Conservation (phyloP, 192 early-diverging fungal genomes). For the Podila clonocystis region DNA sequence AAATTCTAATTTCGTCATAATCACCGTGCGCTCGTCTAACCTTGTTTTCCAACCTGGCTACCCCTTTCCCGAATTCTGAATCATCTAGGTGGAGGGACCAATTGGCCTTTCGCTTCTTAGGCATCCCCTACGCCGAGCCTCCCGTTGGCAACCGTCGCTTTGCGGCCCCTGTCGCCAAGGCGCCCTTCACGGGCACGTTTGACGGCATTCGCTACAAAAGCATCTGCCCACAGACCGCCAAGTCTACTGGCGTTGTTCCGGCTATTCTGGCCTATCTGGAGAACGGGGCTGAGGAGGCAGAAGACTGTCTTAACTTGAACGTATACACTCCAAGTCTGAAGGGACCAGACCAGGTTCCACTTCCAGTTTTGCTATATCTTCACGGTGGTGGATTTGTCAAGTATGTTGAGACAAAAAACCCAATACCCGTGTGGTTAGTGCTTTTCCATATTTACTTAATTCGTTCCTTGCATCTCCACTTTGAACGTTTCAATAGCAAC, state of each 20-base stretch:
- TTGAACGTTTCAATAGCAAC: constrained; percentile 1
- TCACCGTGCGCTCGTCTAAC: too few relatives aligned
- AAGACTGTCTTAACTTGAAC: constrained; percentile 65
- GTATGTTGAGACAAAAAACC: neutral
- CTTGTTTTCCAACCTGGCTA: too few relatives aligned
- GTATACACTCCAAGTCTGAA: constrained; percentile 52
- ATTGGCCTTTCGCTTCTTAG: too few relatives aligned
- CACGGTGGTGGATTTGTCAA: constrained; percentile 64
- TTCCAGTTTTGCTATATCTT: constrained; percentile 69
- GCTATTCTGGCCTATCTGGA: neutral
- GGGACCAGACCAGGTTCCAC: constrained; percentile 1
- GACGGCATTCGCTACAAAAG: constrained; percentile 11
- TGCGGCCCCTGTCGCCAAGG: constrained; percentile 44
- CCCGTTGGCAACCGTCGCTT: constrained; percentile 53
- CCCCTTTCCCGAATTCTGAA: too few relatives aligned
- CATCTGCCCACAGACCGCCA: constrained; percentile 21
- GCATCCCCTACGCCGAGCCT: constrained; percentile 58
- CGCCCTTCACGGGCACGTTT: constrained; percentile 4
- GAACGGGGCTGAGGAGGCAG: constrained; percentile 23
- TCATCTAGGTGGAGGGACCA: too few relatives aligned
- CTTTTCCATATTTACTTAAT: neutral
- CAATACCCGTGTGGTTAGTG: too few relatives aligned
- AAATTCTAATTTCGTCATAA: too few relatives aligned
- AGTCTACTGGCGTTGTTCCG: constrained; percentile 9
- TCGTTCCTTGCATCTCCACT: neutral